These are phyloP conservation scores for Chaetomium globosum DNA, from an alignment of 2,329 filamentous ascomycete species.

Conservation along the genomic window DNA sequence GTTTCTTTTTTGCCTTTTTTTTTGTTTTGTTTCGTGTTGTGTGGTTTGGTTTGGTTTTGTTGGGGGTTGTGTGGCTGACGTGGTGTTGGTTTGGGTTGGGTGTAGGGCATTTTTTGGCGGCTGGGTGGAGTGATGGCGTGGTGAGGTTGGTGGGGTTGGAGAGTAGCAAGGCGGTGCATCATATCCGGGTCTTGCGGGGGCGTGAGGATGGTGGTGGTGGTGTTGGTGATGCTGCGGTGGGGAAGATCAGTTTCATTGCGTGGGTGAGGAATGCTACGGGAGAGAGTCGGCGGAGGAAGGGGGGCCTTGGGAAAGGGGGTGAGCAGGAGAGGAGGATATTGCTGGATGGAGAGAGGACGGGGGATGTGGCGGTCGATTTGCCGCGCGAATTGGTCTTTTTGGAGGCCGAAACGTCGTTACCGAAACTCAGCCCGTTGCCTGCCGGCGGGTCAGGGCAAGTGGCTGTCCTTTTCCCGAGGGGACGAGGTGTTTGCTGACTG, in stretches of 20 bases:
- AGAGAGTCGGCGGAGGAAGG: conserved; percentile 5
- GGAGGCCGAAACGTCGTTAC: conserved; percentile 74
- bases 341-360: conserved; percentile 28
- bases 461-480: neutral
- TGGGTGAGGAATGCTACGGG: conserved; percentile 54
- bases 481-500: conserved; percentile 21
- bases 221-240: conserved; percentile 35
- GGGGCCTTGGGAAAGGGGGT: conserved; percentile 31
- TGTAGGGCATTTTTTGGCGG: conserved; percentile 72
- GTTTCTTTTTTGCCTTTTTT: neutral
- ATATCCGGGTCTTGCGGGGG: conserved; percentile 58
- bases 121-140: conserved; percentile 80
- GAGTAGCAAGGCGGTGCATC: conserved; percentile 78
- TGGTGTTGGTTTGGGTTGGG: neutral
- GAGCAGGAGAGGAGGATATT: conserved; percentile 37
- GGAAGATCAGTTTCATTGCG: conserved; percentile 54
- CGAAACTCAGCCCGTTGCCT: conserved; percentile 73
- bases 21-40: neutral
- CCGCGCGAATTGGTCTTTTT: conserved; percentile 72
- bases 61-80: neutral
- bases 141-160: conserved; percentile 78
- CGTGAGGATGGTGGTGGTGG: conserved; percentile 21
- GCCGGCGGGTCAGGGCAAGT: conserved; percentile 65
- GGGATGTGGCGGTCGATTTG: conserved; percentile 54
- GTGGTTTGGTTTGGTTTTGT: neutral